phyloP scores from a whole-genome alignment of 345 rosid genomes.

The Ceriops decandra region DNA sequence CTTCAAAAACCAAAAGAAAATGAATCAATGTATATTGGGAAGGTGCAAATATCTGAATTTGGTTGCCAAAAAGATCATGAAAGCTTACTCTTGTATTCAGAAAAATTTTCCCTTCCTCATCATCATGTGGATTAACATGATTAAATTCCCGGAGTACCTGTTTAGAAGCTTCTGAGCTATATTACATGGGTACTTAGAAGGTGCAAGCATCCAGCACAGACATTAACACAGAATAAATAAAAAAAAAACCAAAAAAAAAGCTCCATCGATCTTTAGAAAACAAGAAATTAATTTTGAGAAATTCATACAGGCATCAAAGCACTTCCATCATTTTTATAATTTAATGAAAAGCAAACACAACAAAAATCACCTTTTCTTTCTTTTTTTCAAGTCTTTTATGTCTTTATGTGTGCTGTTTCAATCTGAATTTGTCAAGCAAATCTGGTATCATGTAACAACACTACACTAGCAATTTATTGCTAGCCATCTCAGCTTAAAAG shows the following conservation, averaged over 20 bases:
- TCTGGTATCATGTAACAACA: background rate
- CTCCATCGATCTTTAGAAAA: background rate
- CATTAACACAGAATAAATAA: background rate
- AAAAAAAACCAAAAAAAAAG: background rate
- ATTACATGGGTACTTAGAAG: conserved; percentile 1
- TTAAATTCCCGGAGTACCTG: conserved; percentile 96
- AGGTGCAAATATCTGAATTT: background rate
- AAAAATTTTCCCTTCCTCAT: conserved; percentile 88
- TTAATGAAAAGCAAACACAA: background rate
- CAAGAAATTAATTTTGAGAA: background rate
- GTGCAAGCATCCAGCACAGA: background rate
- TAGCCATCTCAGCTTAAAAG: background rate
- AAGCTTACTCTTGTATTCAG: conserved; percentile 59
- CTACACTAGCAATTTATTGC: background rate
- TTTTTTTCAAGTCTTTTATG: background rate
- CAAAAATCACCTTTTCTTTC: too few relatives aligned
- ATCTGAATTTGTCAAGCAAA: background rate
- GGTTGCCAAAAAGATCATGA: background rate
- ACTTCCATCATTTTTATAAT: background rate
- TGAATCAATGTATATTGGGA: background rate
- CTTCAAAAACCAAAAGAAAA: conserved; percentile 36
- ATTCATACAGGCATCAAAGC: too few relatives aligned
- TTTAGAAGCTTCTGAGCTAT: background rate
- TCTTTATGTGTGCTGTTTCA: background rate
- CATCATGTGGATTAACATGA: conserved; percentile 97